Evolutionary conservation across 1,284 basidiomycete species (phyloP), one percentile per base, ranked within the genome.

Genomic region (Microstroma glucosiphilum): DNA sequence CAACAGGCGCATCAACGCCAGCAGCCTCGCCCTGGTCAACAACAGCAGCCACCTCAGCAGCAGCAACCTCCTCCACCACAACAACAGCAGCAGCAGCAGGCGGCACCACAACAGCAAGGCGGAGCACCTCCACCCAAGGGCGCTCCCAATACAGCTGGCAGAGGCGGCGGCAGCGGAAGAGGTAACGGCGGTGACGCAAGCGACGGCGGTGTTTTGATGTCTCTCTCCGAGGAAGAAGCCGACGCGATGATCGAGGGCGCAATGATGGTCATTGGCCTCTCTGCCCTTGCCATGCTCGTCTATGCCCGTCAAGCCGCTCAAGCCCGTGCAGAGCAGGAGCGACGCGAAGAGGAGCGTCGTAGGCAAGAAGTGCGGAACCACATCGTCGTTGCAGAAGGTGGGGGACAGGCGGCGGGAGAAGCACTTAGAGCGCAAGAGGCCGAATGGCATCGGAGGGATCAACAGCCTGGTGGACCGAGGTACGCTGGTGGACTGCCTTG

Each of bases 171-270:
- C 12, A 57, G 56, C 56, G 40, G 49, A 11, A 56, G 68, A 63
- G 54, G 67, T 63, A 66, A 55, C 57, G 4, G 63, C 2, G 68
- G 63, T 30, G 67, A 68, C 53, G 59, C 62, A 51, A 63, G 43
- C 26, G 37, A 21, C 4, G 61, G 26, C 17, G 8, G 23, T 30
- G 40, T 23, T n/a, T 30, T 15, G 25, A 68, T 70, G 53, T 65
- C 66, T 41, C 37, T 70, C 48, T 51, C 37, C 25, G 56, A 63
- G 40, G 64, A 65, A n/a, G 62, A 63, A 42, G 21, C 30, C 8
- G 72, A 73, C 56, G 67, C 68, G n/a, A 68, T 71, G 66, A 71
- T 75, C 58, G 72, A 75, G 57, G 66, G 66, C 3, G 68, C 68
- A 3, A 55, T 75, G 56, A 60, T 75, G 30, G 68, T 72, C 41